phyloP scores from a whole-genome alignment of 495 filamentous ascomycete genomes.

The Penicillium parvum region DNA sequence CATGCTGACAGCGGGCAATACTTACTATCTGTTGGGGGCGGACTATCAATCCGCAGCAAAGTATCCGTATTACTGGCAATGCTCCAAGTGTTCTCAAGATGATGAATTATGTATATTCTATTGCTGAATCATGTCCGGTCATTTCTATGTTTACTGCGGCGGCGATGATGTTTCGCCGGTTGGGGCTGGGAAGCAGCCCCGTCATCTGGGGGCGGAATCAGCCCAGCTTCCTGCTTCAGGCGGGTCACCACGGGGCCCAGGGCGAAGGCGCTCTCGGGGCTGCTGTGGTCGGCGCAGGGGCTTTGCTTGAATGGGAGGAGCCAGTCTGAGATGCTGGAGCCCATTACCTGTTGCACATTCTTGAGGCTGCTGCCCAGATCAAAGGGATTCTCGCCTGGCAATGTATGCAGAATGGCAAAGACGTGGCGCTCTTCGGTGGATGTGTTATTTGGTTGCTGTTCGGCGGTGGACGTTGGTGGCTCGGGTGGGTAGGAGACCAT shows the following conservation, averaged over 20 bases:
- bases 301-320: constrained; percentile 64
- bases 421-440: constrained; percentile 44
- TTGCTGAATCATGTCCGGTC: neutral
- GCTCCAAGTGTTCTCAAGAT: too few species aligned
- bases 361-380: constrained; percentile 55
- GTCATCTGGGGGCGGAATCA: constrained; percentile 16
- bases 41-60: neutral
- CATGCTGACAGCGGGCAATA: too few species aligned
- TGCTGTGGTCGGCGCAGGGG: constrained; percentile 54
- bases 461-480: constrained; percentile 9
- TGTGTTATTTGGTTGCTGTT: constrained; percentile 10
- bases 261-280: constrained; percentile 42
- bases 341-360: constrained; percentile 76
- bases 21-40: too few species aligned
- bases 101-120: neutral
- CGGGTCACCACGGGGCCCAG: constrained; percentile 50
- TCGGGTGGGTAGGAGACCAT: constrained; percentile 45
- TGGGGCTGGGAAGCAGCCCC: neutral
- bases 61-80: neutral
- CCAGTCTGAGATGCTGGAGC: constrained; percentile 65
- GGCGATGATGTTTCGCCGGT: neutral
- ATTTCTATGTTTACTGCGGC: constrained; percentile 6
- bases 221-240: constrained; percentile 45
- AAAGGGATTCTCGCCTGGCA: constrained; percentile 76
- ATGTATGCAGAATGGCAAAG: constrained; percentile 71